Base-by-base conservation (phyloP, 1,284 basidiomycete species). In the Austroboletus novae-zelandiae region DNA sequence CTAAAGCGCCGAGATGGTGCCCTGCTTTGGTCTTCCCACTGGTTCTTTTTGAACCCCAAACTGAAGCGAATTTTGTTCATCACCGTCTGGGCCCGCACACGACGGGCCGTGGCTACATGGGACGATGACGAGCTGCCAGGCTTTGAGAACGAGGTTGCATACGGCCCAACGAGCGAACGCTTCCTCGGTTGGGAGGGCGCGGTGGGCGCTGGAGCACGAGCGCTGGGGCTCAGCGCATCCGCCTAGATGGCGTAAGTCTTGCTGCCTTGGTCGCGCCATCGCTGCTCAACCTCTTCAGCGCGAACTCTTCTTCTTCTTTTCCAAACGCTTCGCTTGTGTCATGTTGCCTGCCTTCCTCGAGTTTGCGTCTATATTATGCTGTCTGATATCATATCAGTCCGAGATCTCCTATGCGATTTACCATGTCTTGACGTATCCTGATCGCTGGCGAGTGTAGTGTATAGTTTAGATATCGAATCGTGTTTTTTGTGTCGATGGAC, bases 31-130 rank as follows among this genome's bases (percentile, higher is more conserved):
- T 94, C 91, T 32, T 94, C 92, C 14, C 94, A 98, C 68, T 97
- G 94, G 83, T 98, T 99, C 76, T 97, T 99, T 76, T 79, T 95
- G 67, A 97, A 95, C 75, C 82, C 88, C 66, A 96, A 93, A 67
- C 74, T 86, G 72, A 98, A 97, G 75, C 84, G 96, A 18, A 86
- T 99, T 61, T 71, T 99, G 45, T 98, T 97, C 70, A 83, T 98
- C 53, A 91, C 92, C 1, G 85, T 94, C 8, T 98, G 94, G 92
- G 91, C 93, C n/a, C 81, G 89, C 35, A 87, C 89, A 47, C 81
- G 79, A 59, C 78, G 81, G 43, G 72, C 81, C 14, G 70, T 72
- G 14, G 70, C 79, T 31, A 75, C 75, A 47, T 85, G 79, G 75
- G 73, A 74, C 42, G 76, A 76, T 15, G 68, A 72, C 44, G 54